Evolutionary conservation across 192 early-diverging fungal genomes (phyloP), one percentile per base, ranked within the genome.

Genomic region (Backusella parvicylindrica): DNA sequence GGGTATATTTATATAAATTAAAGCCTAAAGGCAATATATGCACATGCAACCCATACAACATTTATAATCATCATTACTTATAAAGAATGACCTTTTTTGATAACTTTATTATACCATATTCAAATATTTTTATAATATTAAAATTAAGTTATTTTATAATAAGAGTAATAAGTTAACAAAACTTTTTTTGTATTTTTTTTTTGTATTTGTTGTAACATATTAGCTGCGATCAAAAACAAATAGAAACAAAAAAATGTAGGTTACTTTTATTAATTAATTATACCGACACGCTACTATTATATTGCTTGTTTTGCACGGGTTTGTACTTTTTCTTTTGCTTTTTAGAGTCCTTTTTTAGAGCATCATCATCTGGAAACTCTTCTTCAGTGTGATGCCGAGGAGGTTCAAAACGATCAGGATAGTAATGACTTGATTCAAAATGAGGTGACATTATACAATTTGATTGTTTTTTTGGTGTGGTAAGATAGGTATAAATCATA

Each of bases 401-500:
- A 37, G 33, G 31, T 37, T 36, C 30, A 37, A 35, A 35, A 37
- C 33, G 33, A 16, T 67, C 33, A 21, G 31, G 32, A 16, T 36
- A 35, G 0, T 21, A 9, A 35, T 21, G 21, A 21, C 3, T 21
- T 35, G 9, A 8, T 67, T 35, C 65, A 23, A 35, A 35, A 36
- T 36, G 33, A 67, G 33, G 32, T 11, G 30, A 8, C 26, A 1
- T 21, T 36, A 8, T 37, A 67, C 35, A 36, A 35, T 67, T n/a
- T n/a, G n/a, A 23, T 70, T 84, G 84, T 8, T 89, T 86, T 63
- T 88, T 90, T 65, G 90, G 91, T 8, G 92, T 83, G 64, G 89
- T 88, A 64, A 94, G 78, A 79, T 94, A 94, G 89, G 90, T 92
- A 77, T 92, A 92, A 88, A 94, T 90, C 88, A 94, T 89, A 69